phyloP scores from a whole-genome alignment of 75 land plant genomes.

The Adiantum capillusveneris region DNA sequence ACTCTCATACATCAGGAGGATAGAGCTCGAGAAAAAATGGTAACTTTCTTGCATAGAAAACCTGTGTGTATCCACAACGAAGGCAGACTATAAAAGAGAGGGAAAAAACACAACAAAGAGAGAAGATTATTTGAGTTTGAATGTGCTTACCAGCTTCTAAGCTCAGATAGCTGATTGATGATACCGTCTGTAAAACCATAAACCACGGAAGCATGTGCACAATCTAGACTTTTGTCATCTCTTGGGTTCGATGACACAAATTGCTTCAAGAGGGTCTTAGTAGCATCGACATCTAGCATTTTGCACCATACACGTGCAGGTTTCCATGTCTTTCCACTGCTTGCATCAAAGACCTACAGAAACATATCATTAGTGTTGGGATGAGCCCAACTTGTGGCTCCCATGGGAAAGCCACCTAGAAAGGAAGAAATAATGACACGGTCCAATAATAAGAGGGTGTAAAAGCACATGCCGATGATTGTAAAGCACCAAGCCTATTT shows the following conservation, averaged over 20 bases:
- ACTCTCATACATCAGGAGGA: constrained; percentile 57
- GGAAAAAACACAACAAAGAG: not conserved
- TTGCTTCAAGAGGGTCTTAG: constrained; percentile 34
- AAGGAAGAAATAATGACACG: no score
- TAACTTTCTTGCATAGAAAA: constrained; percentile 69
- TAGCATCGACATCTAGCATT: constrained; percentile 25
- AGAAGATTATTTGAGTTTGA: not conserved
- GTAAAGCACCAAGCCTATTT: no score
- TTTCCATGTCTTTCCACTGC: constrained; percentile 44
- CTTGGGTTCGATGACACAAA: constrained; percentile 69
- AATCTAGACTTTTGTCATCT: constrained; percentile 32
- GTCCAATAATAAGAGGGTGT: no score
- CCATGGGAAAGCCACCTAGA: no score
- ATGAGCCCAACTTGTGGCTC: no score
- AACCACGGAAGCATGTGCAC: constrained; percentile 41
- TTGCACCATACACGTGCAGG: constrained; percentile 40
- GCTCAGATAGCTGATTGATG: constrained; percentile 54
- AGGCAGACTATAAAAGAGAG: not conserved
- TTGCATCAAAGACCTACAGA: no score
- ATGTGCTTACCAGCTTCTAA: constrained; percentile 53
- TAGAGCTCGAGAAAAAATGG: constrained; percentile 75
- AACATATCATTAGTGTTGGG: no score
- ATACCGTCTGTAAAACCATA: constrained; percentile 57
- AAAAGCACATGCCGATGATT: no score
- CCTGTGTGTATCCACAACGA: constrained; percentile 27